phyloP scores from a whole-genome alignment of 306 rosid genomes.

The Cyclanthera cordifolia region DNA sequence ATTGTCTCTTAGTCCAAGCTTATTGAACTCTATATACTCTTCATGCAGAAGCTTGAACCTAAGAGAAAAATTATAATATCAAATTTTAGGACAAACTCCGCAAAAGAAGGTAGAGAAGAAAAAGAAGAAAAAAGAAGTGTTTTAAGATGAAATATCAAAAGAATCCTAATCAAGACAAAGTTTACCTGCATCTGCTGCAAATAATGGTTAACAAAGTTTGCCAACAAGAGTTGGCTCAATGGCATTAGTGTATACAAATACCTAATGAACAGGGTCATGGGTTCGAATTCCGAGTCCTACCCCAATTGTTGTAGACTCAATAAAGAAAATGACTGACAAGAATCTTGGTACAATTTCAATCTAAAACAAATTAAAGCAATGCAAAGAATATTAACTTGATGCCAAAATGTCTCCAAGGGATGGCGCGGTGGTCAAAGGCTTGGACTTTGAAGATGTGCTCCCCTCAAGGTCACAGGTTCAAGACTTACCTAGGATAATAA shows the following conservation, averaged over 20 bases:
- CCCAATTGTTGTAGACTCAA: too few relatives aligned
- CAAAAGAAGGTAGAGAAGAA: background rate
- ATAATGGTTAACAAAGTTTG: too few relatives aligned
- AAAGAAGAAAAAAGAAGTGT: background rate
- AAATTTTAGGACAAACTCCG: background rate
- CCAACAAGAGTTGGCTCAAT: too few relatives aligned
- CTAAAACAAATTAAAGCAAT: background rate
- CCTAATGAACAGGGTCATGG: too few relatives aligned
- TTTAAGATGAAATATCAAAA: background rate
- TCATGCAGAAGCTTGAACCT: constrained; percentile 78
- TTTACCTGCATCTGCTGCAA: background rate
- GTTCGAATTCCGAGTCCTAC: too few relatives aligned
- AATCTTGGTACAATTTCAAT: background rate
- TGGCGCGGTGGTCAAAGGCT: too few relatives aligned
- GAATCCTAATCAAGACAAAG: background rate
- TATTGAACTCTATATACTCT: constrained; percentile 69
- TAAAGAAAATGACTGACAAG: too few relatives aligned
- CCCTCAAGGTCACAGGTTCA: too few relatives aligned
- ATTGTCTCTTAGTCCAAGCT: constrained; percentile 90
- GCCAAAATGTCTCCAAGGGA: too few relatives aligned
- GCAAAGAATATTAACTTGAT: background rate
- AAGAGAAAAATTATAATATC: constrained; percentile 5
- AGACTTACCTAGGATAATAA: too few relatives aligned
- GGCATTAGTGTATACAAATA: too few relatives aligned
- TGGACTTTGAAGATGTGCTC: too few relatives aligned